These are phyloP conservation scores for Coemansia sp. DNA, from an alignment of 192 early-diverging fungal genomes.

Conservation along the genomic window DNA sequence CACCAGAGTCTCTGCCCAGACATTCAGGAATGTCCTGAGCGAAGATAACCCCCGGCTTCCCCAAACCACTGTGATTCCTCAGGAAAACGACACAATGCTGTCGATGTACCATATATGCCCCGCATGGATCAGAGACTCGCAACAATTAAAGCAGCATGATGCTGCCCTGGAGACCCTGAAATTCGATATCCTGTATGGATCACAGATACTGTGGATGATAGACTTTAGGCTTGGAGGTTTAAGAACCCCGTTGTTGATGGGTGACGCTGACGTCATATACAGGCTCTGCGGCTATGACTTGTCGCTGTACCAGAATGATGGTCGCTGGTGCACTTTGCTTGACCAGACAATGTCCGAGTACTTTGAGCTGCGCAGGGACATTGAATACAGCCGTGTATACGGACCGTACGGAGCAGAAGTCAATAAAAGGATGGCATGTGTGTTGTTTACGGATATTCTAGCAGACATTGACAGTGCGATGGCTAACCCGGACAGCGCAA, in stretches of 20 bases:
- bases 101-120: conserved; percentile 37
- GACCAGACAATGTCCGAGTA: conserved; percentile 15
- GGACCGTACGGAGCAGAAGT: conserved; percentile 28
- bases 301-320: conserved; percentile 17
- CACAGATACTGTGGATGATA: background rate
- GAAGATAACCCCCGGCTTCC: conserved; percentile 14
- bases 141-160: background rate
- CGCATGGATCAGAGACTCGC: conserved; percentile 14
- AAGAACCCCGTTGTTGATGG: background rate
- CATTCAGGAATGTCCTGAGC: conserved; percentile 21
- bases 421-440: conserved; percentile 38
- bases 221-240: background rate
- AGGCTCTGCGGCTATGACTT: conserved; percentile 38
- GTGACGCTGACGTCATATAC: conserved; percentile 24
- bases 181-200: conserved; percentile 33
- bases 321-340: conserved; percentile 41
- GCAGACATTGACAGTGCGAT: conserved; percentile 22
- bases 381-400: conserved; percentile 38
- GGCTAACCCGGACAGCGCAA: conserved; percentile 4
- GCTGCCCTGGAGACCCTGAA: conserved; percentile 9
- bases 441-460: conserved; percentile 23
- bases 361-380: conserved; percentile 45
- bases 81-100: conserved; percentile 23
- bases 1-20: conserved; percentile 25
- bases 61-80: conserved; percentile 22